These are phyloP conservation scores for Quillaja saponaria DNA, from an alignment of 306 rosid genomes.

Conservation along the genomic window DNA sequence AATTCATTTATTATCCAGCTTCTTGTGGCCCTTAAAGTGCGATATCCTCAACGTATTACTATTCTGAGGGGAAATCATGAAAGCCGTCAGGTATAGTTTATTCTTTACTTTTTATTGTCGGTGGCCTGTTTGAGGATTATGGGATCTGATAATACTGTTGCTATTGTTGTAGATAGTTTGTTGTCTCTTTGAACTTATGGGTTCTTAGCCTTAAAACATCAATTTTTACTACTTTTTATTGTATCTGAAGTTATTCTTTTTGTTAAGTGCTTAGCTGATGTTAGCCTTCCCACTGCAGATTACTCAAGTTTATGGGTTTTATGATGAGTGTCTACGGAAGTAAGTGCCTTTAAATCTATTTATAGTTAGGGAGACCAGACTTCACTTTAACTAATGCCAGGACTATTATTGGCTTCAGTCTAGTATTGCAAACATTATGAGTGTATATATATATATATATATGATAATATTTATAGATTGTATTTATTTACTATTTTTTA, in stretches of 20 bases:
- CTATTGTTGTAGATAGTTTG: neutral
- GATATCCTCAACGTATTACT: slow-evolving; percentile 85
- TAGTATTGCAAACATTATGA: too few species aligned
- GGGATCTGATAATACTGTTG: slow-evolving; percentile 6
- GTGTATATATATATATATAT: too few species aligned
- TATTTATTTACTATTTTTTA: too few species aligned
- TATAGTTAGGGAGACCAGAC: too few species aligned
- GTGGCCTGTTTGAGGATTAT: slow-evolving; percentile 10
- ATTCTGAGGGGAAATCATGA: slow-evolving; percentile 98
- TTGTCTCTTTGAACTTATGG: neutral
- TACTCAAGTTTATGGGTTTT: slow-evolving; percentile 96
- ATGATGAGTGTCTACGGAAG: slow-evolving; percentile 95
- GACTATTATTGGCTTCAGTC: too few species aligned
- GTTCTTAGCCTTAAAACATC: neutral
- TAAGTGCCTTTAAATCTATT: slow-evolving; percentile 46
- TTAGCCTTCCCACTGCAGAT: slow-evolving; percentile 60
- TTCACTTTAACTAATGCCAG: too few species aligned
- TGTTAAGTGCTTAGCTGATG: slow-evolving; percentile 28
- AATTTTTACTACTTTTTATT: neutral
- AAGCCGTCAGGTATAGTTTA: slow-evolving; percentile 86
- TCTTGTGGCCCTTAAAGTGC: slow-evolving; percentile 92
- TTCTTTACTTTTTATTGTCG: slow-evolving; percentile 9
- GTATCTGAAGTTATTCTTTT: neutral
- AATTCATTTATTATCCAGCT: slow-evolving; percentile 54
- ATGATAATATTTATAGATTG: too few species aligned